phyloP scores from a whole-genome alignment of 1,139 yeast genomes.

The Yamadazyma dendronema region DNA sequence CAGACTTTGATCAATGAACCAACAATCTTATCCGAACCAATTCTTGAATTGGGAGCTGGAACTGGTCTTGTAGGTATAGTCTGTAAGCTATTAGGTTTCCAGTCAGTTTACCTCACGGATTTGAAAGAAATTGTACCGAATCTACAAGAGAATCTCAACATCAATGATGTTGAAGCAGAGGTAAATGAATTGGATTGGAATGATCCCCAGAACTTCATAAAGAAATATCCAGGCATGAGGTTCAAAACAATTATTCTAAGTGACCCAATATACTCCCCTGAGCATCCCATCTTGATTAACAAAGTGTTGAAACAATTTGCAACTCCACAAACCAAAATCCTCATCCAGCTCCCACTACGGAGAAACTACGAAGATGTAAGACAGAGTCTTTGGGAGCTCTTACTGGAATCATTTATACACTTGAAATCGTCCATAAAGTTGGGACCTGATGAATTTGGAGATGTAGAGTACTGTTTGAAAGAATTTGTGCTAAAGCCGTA shows the following conservation, averaged over 20 bases:
- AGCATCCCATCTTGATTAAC: conserved; percentile 75
- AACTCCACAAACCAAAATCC: conserved; percentile 39
- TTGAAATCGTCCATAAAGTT: conserved; percentile 38
- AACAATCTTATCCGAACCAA: conserved; percentile 34
- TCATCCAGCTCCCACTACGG: conserved; percentile 77
- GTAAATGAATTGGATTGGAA: conserved; percentile 78
- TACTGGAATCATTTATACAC: conserved; percentile 32
- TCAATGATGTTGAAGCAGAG: conserved; percentile 40
- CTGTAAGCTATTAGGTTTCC: conserved; percentile 48
- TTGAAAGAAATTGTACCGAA: conserved; percentile 74
- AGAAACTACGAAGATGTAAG: conserved; percentile 66
- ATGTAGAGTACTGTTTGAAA: conserved; percentile 59
- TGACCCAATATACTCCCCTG: conserved; percentile 83
- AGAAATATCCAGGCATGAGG: conserved; percentile 17
- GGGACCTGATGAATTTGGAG: conserved; percentile 89
- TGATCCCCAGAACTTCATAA: conserved; percentile 43
- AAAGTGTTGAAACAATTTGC: conserved; percentile 50
- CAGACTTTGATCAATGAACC: conserved; percentile 40
- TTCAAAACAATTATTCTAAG: conserved; percentile 69
- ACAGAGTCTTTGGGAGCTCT: conserved; percentile 52
- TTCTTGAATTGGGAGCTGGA: conserved; percentile 88
- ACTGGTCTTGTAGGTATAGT: conserved; percentile 88
- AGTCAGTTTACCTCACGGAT: conserved; percentile 64
- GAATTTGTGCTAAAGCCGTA: conserved; percentile 17
- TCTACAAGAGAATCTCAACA: conserved; percentile 51